Evolutionary conservation across 176 grass and related monocot genomes (phyloP), one percentile per base, ranked within the genome.

Genomic region (Lolium perenne): DNA sequence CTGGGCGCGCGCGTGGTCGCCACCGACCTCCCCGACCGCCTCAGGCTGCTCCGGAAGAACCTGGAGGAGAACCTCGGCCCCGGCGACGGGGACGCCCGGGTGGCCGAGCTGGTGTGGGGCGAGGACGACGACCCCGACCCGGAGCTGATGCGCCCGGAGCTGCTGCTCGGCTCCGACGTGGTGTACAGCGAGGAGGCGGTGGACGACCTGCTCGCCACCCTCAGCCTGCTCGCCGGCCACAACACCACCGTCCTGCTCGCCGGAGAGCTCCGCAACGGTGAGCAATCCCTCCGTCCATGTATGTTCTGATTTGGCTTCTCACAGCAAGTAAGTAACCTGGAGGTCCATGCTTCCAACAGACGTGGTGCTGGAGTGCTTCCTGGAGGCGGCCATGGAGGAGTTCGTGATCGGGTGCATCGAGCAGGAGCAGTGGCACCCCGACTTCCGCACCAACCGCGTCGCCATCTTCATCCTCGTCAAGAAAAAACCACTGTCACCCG

Each of bases 181-280:
- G 87, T 98, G 17, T 95, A 98, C 87, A 94, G 87, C 23, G 93
- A 98, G 91, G 89, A 85, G 71, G 96, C 86, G 10, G 90, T 98
- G 0, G 79, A 90, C 70, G 96, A 95, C 82, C 84, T 95, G 73
- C 80, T 92, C 26, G 32, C 53, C 7, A 98, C 93, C 22, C 80
- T 98, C 22, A 83, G 80, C 17, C 88, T 91, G 1, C 87, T 98
- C 22, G 88, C 90, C 47, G 90, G 86, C 13, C 62, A 49, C 4
- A 71, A 90, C 63, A 95, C 97, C 29, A 92, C 97, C 11, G 86
- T 98, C 53, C 82, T 98, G 14, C 84, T 98, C 16, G 90, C 94
- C 68, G 97, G 89, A 29, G 96, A 98, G 62, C 96, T 98, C 46
- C 93, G 96, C n/a, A 91, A 95, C 69, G 93, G 96, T 98, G 47